Percentiles rank a stretch among this genome's conserved stretches.
Evolutionary conservation across 23 red algal genomes (phyloP).

Genomic region (Gracilaria domingensis): DNA sequence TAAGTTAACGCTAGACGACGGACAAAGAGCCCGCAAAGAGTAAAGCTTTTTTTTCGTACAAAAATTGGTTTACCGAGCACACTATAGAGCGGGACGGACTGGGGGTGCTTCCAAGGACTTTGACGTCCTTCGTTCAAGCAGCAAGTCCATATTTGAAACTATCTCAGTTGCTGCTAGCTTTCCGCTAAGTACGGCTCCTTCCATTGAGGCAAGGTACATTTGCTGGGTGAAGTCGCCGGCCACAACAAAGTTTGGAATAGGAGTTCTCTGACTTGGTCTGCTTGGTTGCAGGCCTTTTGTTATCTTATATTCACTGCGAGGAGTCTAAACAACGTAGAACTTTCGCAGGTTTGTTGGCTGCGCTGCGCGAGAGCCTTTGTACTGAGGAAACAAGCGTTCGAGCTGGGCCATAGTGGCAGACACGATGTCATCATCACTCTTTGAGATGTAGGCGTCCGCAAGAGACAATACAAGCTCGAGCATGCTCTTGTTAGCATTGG

Average conservation of each 20-base stretch:
- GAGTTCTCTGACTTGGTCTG: conserved; percentile 86
- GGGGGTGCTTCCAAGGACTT: background rate
- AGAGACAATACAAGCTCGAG: conserved; percentile 94
- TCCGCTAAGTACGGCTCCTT: conserved; percentile 92
- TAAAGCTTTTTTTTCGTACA: conserved; percentile 11
- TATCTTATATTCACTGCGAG: conserved; percentile 95
- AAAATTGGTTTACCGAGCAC: background rate
- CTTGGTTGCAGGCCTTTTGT: conserved; percentile 87
- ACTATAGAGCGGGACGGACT: background rate
- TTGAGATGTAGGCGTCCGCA: conserved; percentile 87
- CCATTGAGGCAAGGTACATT: conserved; percentile 98
- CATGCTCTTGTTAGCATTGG: conserved; percentile 76
- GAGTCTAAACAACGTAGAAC: conserved; percentile 95
- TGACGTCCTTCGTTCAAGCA: background rate
- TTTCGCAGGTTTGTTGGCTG: conserved; percentile 74
- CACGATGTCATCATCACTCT: conserved; percentile 88
- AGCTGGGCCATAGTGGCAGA: conserved; percentile 87
- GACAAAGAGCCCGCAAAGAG: background rate
- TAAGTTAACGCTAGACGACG: conserved; percentile 4
- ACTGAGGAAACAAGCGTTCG: conserved; percentile 89
- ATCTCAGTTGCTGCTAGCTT: conserved; percentile 92
- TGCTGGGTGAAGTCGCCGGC: conserved; percentile 97
- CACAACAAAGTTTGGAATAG: conserved; percentile 97
- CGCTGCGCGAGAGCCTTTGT: conserved; percentile 79
- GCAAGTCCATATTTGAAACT: conserved; percentile 24